Percentiles rank a stretch among this genome's conserved stretches.
Conservation (phyloP, 371 early-diverging fungal genomes). For the Mortierella sp. region DNA sequence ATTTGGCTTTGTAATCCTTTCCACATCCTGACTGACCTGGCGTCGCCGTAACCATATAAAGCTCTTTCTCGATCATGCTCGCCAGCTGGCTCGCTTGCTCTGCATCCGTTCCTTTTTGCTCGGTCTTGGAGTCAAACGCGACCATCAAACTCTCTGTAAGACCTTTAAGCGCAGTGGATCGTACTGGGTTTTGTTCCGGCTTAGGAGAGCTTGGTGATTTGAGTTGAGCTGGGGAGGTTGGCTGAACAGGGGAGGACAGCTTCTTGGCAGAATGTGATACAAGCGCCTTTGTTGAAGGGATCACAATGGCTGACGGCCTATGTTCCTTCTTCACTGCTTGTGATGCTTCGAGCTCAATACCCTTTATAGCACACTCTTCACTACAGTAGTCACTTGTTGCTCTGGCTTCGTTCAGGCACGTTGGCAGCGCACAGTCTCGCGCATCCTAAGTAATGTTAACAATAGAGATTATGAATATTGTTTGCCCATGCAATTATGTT, state of each 20-base stretch:
- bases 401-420: constrained; percentile 49
- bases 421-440: constrained; percentile 45
- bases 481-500: too few relatives aligned
- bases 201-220: constrained; percentile 51
- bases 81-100: constrained; percentile 30
- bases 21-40: constrained; percentile 58
- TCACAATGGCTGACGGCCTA: constrained; percentile 19
- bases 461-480: neutral
- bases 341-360: constrained; percentile 44
- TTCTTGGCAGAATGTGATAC: constrained; percentile 24
- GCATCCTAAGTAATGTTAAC: constrained; percentile 34
- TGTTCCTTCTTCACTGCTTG: constrained; percentile 37
- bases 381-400: constrained; percentile 51
- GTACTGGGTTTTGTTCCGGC: constrained; percentile 66
- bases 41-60: constrained; percentile 46
- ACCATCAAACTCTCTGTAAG: constrained; percentile 56
- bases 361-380: constrained; percentile 58
- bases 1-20: constrained; percentile 80
- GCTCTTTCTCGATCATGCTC: constrained; percentile 41
- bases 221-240: constrained; percentile 26
- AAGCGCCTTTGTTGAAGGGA: constrained; percentile 20
- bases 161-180: constrained; percentile 69
- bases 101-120: constrained; percentile 12
- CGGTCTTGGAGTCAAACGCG: constrained; percentile 21
- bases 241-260: constrained; percentile 20